Conservation (phyloP, 805 yeast species). For the Saturnispora quitensis region DNA sequence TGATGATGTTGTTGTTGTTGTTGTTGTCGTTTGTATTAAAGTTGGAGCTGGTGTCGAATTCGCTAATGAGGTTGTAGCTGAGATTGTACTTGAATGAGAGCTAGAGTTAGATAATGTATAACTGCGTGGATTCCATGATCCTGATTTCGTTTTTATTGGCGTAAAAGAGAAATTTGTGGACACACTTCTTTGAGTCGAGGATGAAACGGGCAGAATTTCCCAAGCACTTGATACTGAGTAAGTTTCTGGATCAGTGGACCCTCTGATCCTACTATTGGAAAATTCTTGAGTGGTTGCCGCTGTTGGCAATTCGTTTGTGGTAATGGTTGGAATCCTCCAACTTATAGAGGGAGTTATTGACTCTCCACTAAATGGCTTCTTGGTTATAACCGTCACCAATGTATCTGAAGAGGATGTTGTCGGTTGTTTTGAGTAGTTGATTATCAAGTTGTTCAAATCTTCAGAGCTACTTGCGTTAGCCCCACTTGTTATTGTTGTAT, state of each 20-base stretch:
- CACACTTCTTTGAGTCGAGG: not conserved
- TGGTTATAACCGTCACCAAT: constrained; percentile 10
- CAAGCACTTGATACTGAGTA: not conserved
- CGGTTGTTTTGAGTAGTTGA: not conserved
- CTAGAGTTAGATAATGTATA: not conserved
- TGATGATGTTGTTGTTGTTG: constrained; percentile 1
- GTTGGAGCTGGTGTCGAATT: not conserved
- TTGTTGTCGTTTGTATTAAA: not conserved
- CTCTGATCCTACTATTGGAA: constrained; percentile 1
- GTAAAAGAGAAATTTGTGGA: not conserved
- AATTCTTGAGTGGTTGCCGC: constrained; percentile 15
- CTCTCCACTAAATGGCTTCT: constrained; percentile 1
- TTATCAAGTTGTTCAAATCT: not conserved
- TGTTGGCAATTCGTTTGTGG: constrained; percentile 14
- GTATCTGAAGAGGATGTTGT: not conserved
- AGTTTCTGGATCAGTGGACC: not conserved
- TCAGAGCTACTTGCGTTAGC: not conserved
- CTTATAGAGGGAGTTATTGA: constrained; percentile 2
- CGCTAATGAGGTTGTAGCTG: not conserved
- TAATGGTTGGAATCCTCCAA: constrained; percentile 12
- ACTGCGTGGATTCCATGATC: not conserved
- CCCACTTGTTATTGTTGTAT: not conserved
- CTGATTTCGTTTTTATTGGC: not conserved
- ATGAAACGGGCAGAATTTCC: not conserved
- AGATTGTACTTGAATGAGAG: not conserved